Evolutionary conservation across 2,329 filamentous ascomycete genomes (phyloP).

Genomic region (Paracamarosporium sp.): DNA sequence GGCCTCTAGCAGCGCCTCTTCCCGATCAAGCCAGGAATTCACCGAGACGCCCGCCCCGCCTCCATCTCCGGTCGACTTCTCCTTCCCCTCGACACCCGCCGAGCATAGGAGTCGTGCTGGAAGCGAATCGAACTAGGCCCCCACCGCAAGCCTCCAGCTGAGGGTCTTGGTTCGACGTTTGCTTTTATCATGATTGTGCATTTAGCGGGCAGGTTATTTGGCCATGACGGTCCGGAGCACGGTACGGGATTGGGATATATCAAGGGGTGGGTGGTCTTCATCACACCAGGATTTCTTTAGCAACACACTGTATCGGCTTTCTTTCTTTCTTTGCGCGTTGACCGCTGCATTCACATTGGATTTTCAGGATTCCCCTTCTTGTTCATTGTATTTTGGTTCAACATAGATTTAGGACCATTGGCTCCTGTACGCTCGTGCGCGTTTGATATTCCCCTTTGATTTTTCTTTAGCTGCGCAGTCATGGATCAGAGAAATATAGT

Average conservation of each 20-base stretch:
- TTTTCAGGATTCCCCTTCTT: constrained; percentile 15
- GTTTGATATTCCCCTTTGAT: background rate
- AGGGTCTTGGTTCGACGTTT: constrained; percentile 9
- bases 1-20: constrained; percentile 36
- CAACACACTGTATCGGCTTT: constrained; percentile 3
- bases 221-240: constrained; percentile 4
- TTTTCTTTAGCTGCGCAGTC: background rate
- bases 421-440: constrained; percentile 3
- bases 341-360: constrained; percentile 21
- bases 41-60: constrained; percentile 50
- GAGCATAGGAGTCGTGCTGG: constrained; percentile 29
- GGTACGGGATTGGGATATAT: constrained; percentile 8
- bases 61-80: constrained; percentile 50
- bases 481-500: background rate
- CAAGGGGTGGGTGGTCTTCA: background rate
- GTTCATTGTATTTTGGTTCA: constrained; percentile 8
- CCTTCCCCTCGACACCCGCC: constrained; percentile 42
- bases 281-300: constrained; percentile 2
- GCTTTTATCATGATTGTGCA: constrained; percentile 34
- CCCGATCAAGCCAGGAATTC: constrained; percentile 34
- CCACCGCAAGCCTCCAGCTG: background rate
- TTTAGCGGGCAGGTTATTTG: constrained; percentile 30
- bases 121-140: constrained; percentile 29
- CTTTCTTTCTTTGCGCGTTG: constrained; percentile 26
- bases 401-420: constrained; percentile 4